These are phyloP conservation scores for Amanita pallidorosea DNA, from an alignment of 768 basidiomycete genomes.

Conservation along the genomic window DNA sequence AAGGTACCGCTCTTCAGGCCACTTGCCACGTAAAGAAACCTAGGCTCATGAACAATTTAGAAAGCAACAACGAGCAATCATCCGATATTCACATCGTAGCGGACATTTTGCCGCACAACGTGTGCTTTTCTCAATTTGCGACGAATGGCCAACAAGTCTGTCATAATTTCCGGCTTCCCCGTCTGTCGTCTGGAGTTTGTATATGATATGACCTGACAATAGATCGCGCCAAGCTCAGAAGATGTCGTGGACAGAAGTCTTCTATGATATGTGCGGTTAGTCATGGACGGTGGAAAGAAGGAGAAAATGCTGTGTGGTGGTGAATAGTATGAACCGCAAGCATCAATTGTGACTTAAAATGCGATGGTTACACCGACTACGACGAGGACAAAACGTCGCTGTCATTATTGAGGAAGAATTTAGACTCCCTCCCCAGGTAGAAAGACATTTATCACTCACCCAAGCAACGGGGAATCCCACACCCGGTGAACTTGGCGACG, in stretches of 20 bases:
- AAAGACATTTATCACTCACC: constrained; percentile 28
- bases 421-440: background rate
- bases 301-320: constrained; percentile 38
- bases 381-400: constrained; percentile 65
- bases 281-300: constrained; percentile 67
- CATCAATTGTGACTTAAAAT: constrained; percentile 35
- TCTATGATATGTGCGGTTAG: constrained; percentile 66
- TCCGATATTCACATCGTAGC: constrained; percentile 47
- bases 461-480: constrained; percentile 62
- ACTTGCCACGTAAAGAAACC: constrained; percentile 67
- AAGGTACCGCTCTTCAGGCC: constrained; percentile 77
- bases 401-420: background rate
- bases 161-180: constrained; percentile 43
- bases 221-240: constrained; percentile 55
- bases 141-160: constrained; percentile 63
- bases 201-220: constrained; percentile 69
- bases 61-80: background rate
- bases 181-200: constrained; percentile 44
- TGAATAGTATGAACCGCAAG: background rate
- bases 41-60: constrained; percentile 14
- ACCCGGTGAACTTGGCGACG: constrained; percentile 39
- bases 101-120: constrained; percentile 43
- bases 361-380: constrained; percentile 64
- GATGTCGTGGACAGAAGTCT: constrained; percentile 57
- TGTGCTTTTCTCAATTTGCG: constrained; percentile 59